phyloP scores from a whole-genome alignment of 352 stramenopile genomes.

The Globisporangium rhizosaccharum region DNA sequence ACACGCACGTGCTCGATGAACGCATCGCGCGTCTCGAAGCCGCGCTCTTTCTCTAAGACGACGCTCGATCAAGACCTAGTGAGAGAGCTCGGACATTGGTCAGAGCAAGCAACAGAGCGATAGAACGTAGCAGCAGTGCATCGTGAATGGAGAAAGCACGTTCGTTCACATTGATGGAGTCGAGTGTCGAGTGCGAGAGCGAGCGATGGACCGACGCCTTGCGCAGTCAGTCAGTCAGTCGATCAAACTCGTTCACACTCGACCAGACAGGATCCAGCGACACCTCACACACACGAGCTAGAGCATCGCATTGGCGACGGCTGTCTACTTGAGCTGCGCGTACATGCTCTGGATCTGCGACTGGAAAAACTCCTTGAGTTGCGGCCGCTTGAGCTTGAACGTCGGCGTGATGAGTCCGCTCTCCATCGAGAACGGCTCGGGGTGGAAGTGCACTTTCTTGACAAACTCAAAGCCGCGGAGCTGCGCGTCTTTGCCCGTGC shows the following conservation, averaged over 20 bases:
- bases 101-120: neutral
- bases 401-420: constrained; percentile 93
- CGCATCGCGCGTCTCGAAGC: constrained; percentile 38
- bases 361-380: constrained; percentile 50
- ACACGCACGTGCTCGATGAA: constrained; percentile 32
- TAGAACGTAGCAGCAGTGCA: neutral
- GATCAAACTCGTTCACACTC: too few species aligned
- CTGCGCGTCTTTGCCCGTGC: constrained; percentile 39
- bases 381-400: constrained; percentile 92
- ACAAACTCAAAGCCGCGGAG: constrained; percentile 92
- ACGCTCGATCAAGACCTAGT: neutral
- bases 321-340: constrained; percentile 24
- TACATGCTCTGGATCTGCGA: constrained; percentile 50
- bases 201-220: too few species aligned
- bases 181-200: too few species aligned
- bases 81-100: too few species aligned
- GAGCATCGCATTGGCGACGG: too few species aligned
- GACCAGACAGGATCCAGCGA: too few species aligned
- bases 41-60: constrained; percentile 23
- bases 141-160: neutral
- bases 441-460: constrained; percentile 84
- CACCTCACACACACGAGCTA: too few species aligned
- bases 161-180: neutral
- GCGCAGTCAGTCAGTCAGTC: too few species aligned
- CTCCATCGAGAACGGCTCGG: constrained; percentile 84